phyloP scores from a whole-genome alignment of 306 rosid genomes.

The Sechiopsis laciniata region DNA sequence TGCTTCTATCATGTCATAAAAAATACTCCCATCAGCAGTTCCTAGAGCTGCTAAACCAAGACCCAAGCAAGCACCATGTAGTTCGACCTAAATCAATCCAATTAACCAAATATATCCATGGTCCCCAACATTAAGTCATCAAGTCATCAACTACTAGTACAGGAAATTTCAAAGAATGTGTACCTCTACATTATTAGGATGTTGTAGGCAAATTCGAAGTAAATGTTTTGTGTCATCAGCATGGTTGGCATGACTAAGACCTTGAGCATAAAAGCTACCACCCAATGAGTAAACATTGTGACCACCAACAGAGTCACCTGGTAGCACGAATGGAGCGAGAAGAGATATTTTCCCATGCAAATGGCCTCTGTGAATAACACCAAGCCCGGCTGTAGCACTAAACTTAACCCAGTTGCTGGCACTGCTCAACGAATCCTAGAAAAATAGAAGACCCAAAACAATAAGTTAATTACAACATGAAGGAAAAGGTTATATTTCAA shows the following conservation, averaged over 20 bases:
- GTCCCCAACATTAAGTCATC: constrained; percentile 1
- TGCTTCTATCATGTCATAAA: constrained; percentile 77
- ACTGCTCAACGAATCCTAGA: constrained; percentile 95
- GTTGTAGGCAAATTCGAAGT: constrained; percentile 85
- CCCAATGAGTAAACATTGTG: constrained; percentile 97
- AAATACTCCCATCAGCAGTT: constrained; percentile 92
- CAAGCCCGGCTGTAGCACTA: constrained; percentile 96
- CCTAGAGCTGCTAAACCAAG: constrained; percentile 94
- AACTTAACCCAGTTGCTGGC: constrained; percentile 98
- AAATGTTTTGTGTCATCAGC: constrained; percentile 97
- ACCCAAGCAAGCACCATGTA: constrained; percentile 98
- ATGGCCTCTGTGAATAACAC: constrained; percentile 97
- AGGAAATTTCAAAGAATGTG: constrained; percentile 17
- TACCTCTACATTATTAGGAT: constrained; percentile 91
- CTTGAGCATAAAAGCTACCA: constrained; percentile 94
- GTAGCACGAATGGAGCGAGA: constrained; percentile 98
- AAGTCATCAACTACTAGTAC: background rate
- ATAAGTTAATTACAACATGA: constrained; percentile 5
- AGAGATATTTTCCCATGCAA: constrained; percentile 92
- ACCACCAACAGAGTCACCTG: constrained; percentile 88
- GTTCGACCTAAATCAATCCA: constrained; percentile 64
- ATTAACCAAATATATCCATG: constrained; percentile 16
- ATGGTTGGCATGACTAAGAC: constrained; percentile 96
- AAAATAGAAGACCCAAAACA: constrained; percentile 8
- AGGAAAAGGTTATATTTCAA: background rate